phyloP scores from a whole-genome alignment of 2,329 filamentous ascomycete genomes.

The Raffaelea arxii region DNA sequence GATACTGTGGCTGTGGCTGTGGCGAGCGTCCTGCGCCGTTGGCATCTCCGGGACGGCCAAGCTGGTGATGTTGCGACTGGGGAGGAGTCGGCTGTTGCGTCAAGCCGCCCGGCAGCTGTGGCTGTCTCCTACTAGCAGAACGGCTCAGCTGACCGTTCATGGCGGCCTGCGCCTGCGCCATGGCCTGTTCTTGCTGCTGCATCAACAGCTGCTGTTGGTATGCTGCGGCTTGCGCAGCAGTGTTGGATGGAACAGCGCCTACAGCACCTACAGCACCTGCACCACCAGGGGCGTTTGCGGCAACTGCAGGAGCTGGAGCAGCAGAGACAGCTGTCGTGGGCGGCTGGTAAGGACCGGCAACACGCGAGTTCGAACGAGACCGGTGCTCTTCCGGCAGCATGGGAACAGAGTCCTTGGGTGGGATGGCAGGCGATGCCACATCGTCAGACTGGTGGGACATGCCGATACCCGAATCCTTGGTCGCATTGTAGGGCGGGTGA shows the following conservation, averaged over 20 bases:
- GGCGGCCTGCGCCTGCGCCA: conserved; percentile 69
- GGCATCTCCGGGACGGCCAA: conserved; percentile 21
- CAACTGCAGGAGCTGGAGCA: conserved; percentile 2
- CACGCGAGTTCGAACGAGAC: conserved; percentile 59
- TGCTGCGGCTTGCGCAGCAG: conserved; percentile 28
- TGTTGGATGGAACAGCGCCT: no score
- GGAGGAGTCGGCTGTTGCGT: conserved; percentile 39
- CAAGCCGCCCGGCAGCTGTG: conserved; percentile 16
- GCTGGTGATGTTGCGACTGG: conserved; percentile 43
- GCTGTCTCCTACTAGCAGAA: conserved; percentile 61
- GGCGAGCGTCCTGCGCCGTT: conserved; percentile 26
- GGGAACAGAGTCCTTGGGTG: conserved; percentile 44
- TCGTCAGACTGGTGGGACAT: conserved; percentile 52
- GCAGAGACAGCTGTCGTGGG: no score
- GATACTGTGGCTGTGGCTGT: conserved; percentile 22
- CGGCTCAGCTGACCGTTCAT: conserved; percentile 63
- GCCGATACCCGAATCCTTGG: conserved; percentile 54
- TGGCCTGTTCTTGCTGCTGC: conserved; percentile 79
- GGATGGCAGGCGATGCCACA: conserved; percentile 27
- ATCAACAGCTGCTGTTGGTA: conserved; percentile 59
- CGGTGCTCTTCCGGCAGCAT: conserved; percentile 59
- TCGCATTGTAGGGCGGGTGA: conserved; percentile 40
- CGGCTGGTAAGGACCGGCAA: conserved; percentile 44
- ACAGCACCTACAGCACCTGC: no score
- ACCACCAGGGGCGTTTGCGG: neutral